Percentiles rank a stretch among this genome's conserved stretches.
Conservation (phyloP, 202 grass and related monocot species). For the Brachypodium distachyon region DNA sequence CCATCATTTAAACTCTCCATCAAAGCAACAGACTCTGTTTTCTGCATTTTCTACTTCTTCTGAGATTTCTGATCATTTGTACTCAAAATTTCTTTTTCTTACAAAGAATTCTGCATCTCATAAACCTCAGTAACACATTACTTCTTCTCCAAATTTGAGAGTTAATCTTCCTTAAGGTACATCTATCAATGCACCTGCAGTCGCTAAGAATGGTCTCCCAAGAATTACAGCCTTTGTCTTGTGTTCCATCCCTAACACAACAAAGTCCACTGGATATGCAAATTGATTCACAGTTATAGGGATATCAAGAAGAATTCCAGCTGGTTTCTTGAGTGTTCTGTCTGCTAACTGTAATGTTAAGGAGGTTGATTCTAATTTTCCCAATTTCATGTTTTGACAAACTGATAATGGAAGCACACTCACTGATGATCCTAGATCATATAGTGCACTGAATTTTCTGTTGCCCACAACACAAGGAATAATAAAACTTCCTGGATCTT, state of each 20-base stretch:
- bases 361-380: accelerated
- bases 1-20: too few relatives aligned
- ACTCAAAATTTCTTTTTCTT: neutral
- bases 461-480: neutral
- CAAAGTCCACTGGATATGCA: neutral
- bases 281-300: neutral
- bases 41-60: too few relatives aligned
- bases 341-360: neutral
- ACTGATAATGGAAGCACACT: neutral
- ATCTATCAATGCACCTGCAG: neutral
- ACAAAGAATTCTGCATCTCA: too few relatives aligned
- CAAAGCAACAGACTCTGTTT: too few relatives aligned
- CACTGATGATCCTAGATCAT: neutral
- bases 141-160: neutral
- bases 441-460: neutral
- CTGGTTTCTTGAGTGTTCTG: neutral
- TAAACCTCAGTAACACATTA: neutral
- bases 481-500: neutral
- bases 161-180: neutral
- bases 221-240: neutral
- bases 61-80: neutral
- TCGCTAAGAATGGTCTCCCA: neutral
- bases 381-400: neutral
- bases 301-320: neutral
- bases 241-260: neutral